These are phyloP conservation scores for Pelargonium hybrid DNA, from an alignment of 441 rosid genomes.

Conservation along the genomic window DNA sequence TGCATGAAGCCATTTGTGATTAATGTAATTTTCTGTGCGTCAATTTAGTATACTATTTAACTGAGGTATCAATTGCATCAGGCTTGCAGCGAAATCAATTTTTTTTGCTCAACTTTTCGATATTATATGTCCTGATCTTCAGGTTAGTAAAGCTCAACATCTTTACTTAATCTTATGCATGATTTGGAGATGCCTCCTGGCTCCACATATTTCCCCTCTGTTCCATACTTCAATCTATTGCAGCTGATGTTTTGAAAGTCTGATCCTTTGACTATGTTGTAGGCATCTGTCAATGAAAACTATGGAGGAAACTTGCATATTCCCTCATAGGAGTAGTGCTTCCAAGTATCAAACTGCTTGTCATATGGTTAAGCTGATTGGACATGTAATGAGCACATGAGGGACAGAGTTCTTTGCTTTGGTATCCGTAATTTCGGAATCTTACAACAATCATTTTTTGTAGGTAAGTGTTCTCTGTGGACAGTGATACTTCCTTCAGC, in stretches of 20 bases:
- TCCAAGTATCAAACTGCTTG: background rate
- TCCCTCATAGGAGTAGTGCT: slow-evolving; percentile 15
- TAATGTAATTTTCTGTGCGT: background rate
- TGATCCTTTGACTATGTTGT: background rate
- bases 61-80: slow-evolving; percentile 22
- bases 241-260: too few species aligned
- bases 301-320: slow-evolving; percentile 63
- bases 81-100: slow-evolving; percentile 45
- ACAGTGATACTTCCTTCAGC: background rate
- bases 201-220: background rate
- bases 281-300: slow-evolving; percentile 51
- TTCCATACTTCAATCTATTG: background rate
- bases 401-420: background rate
- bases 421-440: background rate
- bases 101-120: slow-evolving; percentile 40
- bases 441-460: background rate
- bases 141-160: slow-evolving; percentile 35
- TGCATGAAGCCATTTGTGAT: background rate
- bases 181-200: background rate
- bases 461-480: background rate
- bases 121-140: slow-evolving; percentile 45
- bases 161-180: background rate
- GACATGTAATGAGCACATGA: background rate
- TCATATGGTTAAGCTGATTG: background rate
- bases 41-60: background rate